Conservation (phyloP, 1,284 basidiomycete genomes). For the Naganishia sp. region DNA sequence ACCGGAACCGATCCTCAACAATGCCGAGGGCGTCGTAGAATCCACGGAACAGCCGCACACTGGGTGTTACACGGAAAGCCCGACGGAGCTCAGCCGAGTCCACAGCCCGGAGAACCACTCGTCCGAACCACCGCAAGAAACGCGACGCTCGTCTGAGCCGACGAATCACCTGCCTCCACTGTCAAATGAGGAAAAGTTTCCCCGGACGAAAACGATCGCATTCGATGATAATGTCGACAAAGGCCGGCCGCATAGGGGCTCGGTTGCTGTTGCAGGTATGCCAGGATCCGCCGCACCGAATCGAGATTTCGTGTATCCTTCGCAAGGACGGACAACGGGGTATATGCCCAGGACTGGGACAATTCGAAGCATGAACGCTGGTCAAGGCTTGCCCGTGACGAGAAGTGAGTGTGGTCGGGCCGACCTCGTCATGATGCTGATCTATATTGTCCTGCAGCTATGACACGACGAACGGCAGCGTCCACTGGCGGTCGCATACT, state of each 20-base stretch:
- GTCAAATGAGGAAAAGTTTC: slow-evolving; percentile 50
- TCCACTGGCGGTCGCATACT: slow-evolving; percentile 30
- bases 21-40: background rate
- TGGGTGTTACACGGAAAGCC: background rate
- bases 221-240: slow-evolving; percentile 53
- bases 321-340: slow-evolving; percentile 35
- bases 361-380: slow-evolving; percentile 38
- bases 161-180: background rate
- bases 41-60: background rate
- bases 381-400: background rate
- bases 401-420: slow-evolving; percentile 18
- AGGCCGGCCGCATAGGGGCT: slow-evolving; percentile 6
- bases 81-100: background rate
- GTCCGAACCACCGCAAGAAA: background rate
- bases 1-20: slow-evolving; percentile 5
- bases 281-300: slow-evolving; percentile 39
- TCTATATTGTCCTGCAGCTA: background rate
- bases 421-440: background rate
- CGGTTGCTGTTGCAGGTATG: background rate
- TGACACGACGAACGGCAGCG: slow-evolving; percentile 33
- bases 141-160: slow-evolving; percentile 29
- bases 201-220: slow-evolving; percentile 62
- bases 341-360: slow-evolving; percentile 48
- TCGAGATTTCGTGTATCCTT: slow-evolving; percentile 18
- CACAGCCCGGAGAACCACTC: slow-evolving; percentile 6